Conservation (phyloP, 805 yeast genomes). For the Lipomyces anomalus region DNA sequence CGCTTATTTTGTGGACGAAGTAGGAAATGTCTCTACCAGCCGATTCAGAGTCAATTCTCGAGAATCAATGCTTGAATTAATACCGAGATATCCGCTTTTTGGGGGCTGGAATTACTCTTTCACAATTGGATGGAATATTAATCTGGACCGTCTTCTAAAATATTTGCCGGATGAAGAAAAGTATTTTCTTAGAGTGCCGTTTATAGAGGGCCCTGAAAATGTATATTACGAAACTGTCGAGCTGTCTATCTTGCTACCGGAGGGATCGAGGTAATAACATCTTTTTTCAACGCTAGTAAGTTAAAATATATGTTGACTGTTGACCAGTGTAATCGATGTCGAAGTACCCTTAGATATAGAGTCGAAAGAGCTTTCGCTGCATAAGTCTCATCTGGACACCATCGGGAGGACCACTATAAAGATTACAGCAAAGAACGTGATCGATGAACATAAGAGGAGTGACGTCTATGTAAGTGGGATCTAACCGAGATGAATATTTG, state of each 20-base stretch:
- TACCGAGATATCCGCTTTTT: constrained; percentile 88
- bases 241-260: constrained; percentile 72
- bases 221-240: constrained; percentile 59
- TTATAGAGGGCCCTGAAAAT: constrained; percentile 66
- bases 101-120: constrained; percentile 96
- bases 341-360: background rate
- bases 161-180: constrained; percentile 42
- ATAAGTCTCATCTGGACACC: constrained; percentile 48
- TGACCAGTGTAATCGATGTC: background rate
- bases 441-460: constrained; percentile 58
- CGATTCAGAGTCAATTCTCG: constrained; percentile 29
- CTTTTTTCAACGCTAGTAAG: background rate
- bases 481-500: too few species aligned
- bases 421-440: constrained; percentile 52
- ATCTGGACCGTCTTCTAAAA: constrained; percentile 42
- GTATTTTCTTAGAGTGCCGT: constrained; percentile 61
- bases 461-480: constrained; percentile 47
- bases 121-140: constrained; percentile 87
- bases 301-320: background rate
- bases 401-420: constrained; percentile 74
- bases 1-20: constrained; percentile 77
- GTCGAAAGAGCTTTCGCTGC: constrained; percentile 44
- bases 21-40: constrained; percentile 88
- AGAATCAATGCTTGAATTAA: constrained; percentile 49
- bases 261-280: constrained; percentile 51